Conservation (phyloP, 1,284 basidiomycete species). For the Salmacisia buchloeana region DNA sequence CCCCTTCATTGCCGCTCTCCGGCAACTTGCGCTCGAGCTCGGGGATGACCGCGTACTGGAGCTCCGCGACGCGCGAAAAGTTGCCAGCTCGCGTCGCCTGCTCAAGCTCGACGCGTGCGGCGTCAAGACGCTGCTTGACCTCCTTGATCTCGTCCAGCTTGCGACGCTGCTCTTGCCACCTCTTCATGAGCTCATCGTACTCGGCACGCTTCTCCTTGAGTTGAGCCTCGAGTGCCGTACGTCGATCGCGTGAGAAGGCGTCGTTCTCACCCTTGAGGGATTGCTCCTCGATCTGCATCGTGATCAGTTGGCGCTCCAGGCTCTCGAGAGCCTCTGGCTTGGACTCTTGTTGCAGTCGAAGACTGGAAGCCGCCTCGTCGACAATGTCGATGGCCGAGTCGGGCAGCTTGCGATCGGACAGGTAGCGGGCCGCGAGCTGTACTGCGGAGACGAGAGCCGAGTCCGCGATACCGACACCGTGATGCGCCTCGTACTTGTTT, state of each 20-base stretch:
- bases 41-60: conserved; percentile 79
- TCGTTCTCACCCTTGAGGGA: conserved; percentile 83
- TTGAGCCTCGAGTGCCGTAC: conserved; percentile 60
- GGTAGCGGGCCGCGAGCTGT: conserved; percentile 76
- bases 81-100: conserved; percentile 78
- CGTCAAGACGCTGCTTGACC: conserved; percentile 72
- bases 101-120: conserved; percentile 76
- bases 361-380: conserved; percentile 78
- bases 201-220: conserved; percentile 17
- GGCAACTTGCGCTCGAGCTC: conserved; percentile 72
- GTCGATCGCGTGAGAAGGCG: conserved; percentile 69
- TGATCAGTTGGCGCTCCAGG: conserved; percentile 76
- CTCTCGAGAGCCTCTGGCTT: conserved; percentile 80
- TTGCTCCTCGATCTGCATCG: conserved; percentile 76
- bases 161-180: conserved; percentile 73
- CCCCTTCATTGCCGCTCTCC: conserved; percentile 53
- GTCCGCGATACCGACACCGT: conserved; percentile 84
- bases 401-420: conserved; percentile 45
- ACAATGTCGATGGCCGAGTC: conserved; percentile 21
- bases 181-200: conserved; percentile 57
- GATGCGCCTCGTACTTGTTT: conserved; percentile 42
- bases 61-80: conserved; percentile 68
- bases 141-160: conserved; percentile 72
- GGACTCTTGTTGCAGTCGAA: conserved; percentile 84
- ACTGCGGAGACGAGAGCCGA: conserved; percentile 73